phyloP scores from a whole-genome alignment of 345 rosid species.

The Arabidopsis arenosa region DNA sequence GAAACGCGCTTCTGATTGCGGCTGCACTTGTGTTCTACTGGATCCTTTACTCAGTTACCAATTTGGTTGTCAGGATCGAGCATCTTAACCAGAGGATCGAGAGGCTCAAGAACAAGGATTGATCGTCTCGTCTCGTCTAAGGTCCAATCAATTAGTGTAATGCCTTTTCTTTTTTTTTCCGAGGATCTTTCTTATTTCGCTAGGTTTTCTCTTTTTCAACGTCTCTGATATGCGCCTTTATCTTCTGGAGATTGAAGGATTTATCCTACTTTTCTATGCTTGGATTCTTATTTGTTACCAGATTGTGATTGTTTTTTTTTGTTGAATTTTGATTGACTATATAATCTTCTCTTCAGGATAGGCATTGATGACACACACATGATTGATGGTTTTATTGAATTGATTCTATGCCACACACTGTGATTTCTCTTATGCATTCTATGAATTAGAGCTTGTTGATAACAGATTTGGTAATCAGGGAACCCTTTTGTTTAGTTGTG shows the following conservation, averaged over 20 bases:
- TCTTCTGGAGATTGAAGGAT: slow-evolving; percentile 13
- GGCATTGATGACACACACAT: neutral
- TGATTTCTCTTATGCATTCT: neutral
- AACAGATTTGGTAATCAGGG: neutral
- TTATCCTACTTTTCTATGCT: slow-evolving; percentile 6
- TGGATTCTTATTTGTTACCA: neutral
- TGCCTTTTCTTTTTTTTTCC: neutral
- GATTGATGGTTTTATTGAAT: neutral
- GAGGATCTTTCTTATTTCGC: neutral
- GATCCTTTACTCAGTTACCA: slow-evolving; percentile 80
- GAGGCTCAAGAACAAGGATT: slow-evolving; percentile 66
- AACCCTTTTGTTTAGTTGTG: neutral
- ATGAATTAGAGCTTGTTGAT: neutral
- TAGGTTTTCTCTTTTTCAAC: neutral
- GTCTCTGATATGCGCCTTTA: neutral
- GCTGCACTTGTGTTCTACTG: slow-evolving; percentile 84
- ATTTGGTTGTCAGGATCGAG: slow-evolving; percentile 69
- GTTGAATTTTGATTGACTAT: neutral
- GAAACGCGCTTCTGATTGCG: slow-evolving; percentile 79
- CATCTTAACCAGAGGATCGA: slow-evolving; percentile 73
- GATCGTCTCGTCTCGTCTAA: slow-evolving; percentile 20
- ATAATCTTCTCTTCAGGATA: neutral
- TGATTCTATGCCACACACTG: neutral
- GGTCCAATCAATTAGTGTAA: slow-evolving; percentile 27
- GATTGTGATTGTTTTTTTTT: slow-evolving; percentile 16